phyloP scores from a whole-genome alignment of 371 early-diverging fungal species.

The Homolaphlyctis polyrhiza region DNA sequence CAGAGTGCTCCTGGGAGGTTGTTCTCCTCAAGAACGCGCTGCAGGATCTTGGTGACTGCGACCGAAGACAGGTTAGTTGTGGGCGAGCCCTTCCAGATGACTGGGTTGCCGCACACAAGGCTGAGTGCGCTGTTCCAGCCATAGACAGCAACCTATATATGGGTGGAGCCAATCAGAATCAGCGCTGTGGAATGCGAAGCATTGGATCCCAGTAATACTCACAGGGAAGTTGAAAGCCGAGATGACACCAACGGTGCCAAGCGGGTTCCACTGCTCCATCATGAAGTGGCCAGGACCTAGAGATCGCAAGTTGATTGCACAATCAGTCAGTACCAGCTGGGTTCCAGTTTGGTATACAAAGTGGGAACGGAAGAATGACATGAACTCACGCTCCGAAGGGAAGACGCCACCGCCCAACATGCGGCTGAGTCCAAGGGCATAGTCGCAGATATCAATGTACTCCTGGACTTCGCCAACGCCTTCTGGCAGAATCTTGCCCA shows the following conservation, averaged over 20 bases:
- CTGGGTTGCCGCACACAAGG: constrained; percentile 89
- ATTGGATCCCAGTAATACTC: neutral
- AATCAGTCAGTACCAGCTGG: no score
- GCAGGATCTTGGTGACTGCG: constrained; percentile 86
- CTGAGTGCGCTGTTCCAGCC: constrained; percentile 95
- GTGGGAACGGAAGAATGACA: no score
- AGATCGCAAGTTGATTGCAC: no score
- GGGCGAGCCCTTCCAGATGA: constrained; percentile 87
- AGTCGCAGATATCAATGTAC: constrained; percentile 93
- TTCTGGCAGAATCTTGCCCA: constrained; percentile 94
- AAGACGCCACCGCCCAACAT: constrained; percentile 82
- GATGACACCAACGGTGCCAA: constrained; percentile 92
- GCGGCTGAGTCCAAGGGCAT: constrained; percentile 87
- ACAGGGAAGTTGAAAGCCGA: constrained; percentile 70
- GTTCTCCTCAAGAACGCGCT: constrained; percentile 78
- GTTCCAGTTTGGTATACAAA: no score
- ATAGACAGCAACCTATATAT: constrained; percentile 44
- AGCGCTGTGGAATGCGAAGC: neutral
- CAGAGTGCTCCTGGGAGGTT: constrained; percentile 81
- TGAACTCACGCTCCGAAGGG: constrained; percentile 72
- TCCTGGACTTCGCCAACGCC: constrained; percentile 97
- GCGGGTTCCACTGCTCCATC: constrained; percentile 95
- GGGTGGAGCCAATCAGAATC: neutral
- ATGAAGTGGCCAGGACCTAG: constrained; percentile 83
- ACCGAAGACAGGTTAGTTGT: constrained; percentile 81